Base-by-base conservation (phyloP, 2,329 filamentous ascomycete species). In the Trichophyton equinum region DNA sequence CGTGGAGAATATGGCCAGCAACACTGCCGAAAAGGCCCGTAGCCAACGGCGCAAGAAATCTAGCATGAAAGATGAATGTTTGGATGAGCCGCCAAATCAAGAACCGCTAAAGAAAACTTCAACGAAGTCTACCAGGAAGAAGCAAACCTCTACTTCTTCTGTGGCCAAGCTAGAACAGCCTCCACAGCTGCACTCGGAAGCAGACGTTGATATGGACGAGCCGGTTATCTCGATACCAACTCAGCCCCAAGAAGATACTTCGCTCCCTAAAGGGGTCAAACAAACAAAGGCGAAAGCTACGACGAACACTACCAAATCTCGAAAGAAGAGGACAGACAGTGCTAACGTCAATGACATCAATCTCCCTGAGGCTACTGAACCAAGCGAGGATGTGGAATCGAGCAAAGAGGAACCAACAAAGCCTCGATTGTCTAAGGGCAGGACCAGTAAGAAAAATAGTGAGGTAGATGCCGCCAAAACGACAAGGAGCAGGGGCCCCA, bases 21-120 rank as follows among this genome's bases (percentile, higher is more conserved):
- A 33, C 4, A n/a, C 49, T n/a, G 49, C n/a, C 8, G 25, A 53
- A 33, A 53, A 30, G 18, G 44, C 44, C 3, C 8, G 27, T 57
- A 22, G 40, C 36, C 38, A 36, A 20, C 44, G 11, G 9, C 58
- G 18, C n/a, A 25, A 18, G 68, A 67, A 40, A 71, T 68, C 8
- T 64, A 71, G 60, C 70, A 75, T 36, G 68, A 69, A 2, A 38
- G 70, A 73, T 60, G 53, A 55, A 25, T 67, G 15, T 33, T 18
- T 38, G 15, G 18, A 38, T n/a, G 55, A 69, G 40, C 22, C 61
- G 2, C 58, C 51, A 27, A 72, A 69, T 61, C 70, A 69, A 58
- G 63, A 62, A 20, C 62, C 63, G 1, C 71, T 67, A 59, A 70
- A 71, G 60, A 70, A 69, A 36, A 60, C 67, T 15, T 47, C 25